phyloP scores from a whole-genome alignment of 2,329 filamentous ascomycete species.

The Gyromitra esculenta region DNA sequence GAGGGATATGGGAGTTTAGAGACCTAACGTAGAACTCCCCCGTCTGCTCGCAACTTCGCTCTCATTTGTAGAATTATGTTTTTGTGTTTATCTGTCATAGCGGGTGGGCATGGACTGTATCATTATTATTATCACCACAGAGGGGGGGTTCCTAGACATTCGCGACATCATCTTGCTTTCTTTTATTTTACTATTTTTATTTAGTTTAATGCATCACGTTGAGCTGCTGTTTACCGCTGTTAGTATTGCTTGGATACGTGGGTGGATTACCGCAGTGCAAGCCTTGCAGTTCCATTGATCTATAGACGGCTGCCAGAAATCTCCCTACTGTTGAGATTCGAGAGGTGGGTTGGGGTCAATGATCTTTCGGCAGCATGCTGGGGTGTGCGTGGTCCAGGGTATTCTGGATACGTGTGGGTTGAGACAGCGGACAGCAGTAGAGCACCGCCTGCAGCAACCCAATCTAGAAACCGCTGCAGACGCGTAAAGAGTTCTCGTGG shows the following conservation, averaged over 20 bases:
- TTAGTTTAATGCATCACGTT: too few relatives aligned
- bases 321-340: too few relatives aligned
- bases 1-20: conserved; percentile 29
- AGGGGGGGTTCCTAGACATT: background rate
- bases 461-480: background rate
- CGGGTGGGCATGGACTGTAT: background rate
- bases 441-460: background rate
- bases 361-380: too few relatives aligned
- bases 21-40: background rate
- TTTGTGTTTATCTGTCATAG: conserved; percentile 1
- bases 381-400: too few relatives aligned
- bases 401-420: background rate
- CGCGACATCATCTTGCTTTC: background rate
- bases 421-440: too few relatives aligned
- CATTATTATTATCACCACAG: background rate
- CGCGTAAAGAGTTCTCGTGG: conserved; percentile 2
- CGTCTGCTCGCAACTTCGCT: background rate
- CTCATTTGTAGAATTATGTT: background rate
- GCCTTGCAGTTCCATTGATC: too few relatives aligned
- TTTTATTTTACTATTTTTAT: background rate
- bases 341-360: too few relatives aligned
- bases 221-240: too few relatives aligned
- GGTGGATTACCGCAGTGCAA: too few relatives aligned
- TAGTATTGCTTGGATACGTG: too few relatives aligned
- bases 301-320: too few relatives aligned